Evolutionary conservation across 2,329 filamentous ascomycete genomes (phyloP), one percentile per base, ranked within the genome.

Genomic region (Colletotrichum tropicale): DNA sequence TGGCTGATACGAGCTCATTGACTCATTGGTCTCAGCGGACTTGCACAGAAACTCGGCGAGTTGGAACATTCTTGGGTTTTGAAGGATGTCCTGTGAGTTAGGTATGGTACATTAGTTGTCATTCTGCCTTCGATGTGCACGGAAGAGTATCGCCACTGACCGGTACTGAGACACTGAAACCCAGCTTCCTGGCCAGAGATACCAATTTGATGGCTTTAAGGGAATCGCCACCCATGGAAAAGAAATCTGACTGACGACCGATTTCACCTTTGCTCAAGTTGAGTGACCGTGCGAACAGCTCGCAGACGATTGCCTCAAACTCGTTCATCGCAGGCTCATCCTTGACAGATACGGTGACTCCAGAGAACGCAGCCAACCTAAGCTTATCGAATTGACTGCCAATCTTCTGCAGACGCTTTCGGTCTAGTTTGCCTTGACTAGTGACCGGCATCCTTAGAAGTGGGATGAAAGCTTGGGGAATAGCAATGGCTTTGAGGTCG

Each of bases 141-240:
- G 21, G 21, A 26, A 24, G 12, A 26, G 6, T 5, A 16, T 16
- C 3, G 7, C 3, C 15, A 32, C 61, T 24, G 1, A 71, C 69
- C 38, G 69, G 69, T 9, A 71, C 69, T 0, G 48, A 65, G 32
- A 71, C 12, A 43, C 32, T 58, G n/a, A 71, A 66, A 6, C 69
- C 69, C 6, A 66, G 48, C 43, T 66, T 71, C 28, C 61, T 66
- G 7, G 61, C 48, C 21, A 66, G 8, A 38, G 69, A 66, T n/a
- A 71, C 61, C 21, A 66, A 24, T 26, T 66, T 66, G 61, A 71
- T 71, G 5, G 8, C 69, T 24, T 71, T 65, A 4, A 71, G 13
- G 5, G 69, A 71, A 13, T 71, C 32, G 16, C 69, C 69, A 2
- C 69, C 69, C 12, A 71, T 4, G 16, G 32, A 48, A 7, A 34